These are phyloP conservation scores for Sporothrix euskadiensis DNA, from an alignment of 2,329 filamentous ascomycete genomes.

Conservation along the genomic window DNA sequence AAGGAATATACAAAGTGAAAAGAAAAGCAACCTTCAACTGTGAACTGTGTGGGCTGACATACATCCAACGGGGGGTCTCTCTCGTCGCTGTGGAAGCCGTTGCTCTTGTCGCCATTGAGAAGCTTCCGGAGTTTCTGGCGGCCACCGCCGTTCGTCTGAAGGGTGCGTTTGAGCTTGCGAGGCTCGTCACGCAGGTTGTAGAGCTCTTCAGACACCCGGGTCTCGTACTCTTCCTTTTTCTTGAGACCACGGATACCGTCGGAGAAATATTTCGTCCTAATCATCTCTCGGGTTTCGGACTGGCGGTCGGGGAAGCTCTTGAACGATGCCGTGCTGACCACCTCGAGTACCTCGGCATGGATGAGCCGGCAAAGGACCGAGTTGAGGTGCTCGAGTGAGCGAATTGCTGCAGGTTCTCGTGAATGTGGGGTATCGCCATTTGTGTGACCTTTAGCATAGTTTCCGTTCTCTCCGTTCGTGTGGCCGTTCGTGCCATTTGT, in stretches of 20 bases:
- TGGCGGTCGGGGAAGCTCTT: constrained; percentile 62
- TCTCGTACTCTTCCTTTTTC: constrained; percentile 63
- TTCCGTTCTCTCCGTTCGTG: constrained; percentile 36
- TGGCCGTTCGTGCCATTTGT: constrained; percentile 27
- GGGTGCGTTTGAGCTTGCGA: constrained; percentile 53
- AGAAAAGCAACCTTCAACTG: neutral
- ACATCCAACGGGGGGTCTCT: constrained; percentile 53
- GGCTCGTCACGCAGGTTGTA: constrained; percentile 55
- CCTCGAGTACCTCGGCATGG: constrained; percentile 66
- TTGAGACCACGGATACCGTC: constrained; percentile 62
- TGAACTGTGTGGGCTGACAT: constrained; percentile 37
- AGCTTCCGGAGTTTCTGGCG: constrained; percentile 57
- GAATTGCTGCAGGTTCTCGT: constrained; percentile 43
- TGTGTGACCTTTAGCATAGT: constrained; percentile 35
- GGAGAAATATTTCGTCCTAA: constrained; percentile 56
- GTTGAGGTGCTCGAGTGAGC: constrained; percentile 52
- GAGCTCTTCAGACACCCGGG: constrained; percentile 56
- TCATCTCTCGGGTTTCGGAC: constrained; percentile 62
- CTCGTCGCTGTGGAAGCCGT: constrained; percentile 45
- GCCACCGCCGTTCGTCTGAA: constrained; percentile 47
- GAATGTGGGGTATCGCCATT: constrained; percentile 37
- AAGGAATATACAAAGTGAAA: neutral
- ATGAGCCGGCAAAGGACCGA: constrained; percentile 57
- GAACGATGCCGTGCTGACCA: constrained; percentile 59
- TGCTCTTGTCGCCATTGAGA: constrained; percentile 48